Evolutionary conservation across 768 basidiomycete species (phyloP), one percentile per base, ranked within the genome.

Genomic region (Megacollybia marginata): DNA sequence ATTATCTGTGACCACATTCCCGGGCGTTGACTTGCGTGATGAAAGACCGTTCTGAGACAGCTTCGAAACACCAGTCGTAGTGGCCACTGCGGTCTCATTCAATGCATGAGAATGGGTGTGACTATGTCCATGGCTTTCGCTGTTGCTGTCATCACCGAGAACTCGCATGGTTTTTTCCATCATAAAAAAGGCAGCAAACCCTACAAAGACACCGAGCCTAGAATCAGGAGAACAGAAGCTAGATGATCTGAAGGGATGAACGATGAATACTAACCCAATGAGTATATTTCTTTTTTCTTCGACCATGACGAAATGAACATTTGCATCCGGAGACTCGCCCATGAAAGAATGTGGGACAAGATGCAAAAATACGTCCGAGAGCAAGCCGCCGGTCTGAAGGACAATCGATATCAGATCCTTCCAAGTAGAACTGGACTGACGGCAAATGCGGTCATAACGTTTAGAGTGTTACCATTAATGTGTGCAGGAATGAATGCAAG

Each of bases 391-490:
- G 9, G 91, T 93, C 79, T 90, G 57, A 44, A 52, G 57, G 45
- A 35, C 40, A 58, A 47, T 57, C 56, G 44, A 48, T 34, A 57
- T 54, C 46, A 58, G 48, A 49, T 48, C 33, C 12, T 36, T 55
- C 52, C 42, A 51, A 52, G 54, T 44, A 50, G 28, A 33, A 35
- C 47, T 44, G 33, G 46, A 63, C 85, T 64, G 63, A 89, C 88
- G 52, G 92, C 92, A 63, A 93, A 93, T 6, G 92, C 88, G 33
- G 91, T 93, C 91, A 93, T 93, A 11, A 88, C 92, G 59, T 93
- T 93, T 51, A 94, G 75, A 42, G 90, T 92, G 63, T 89, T 74
- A 13, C 77, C 74, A 65, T 85, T 83, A 60, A 95, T 91, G 63
- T 92, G 75, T 48, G 88, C 86, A 28, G 92, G 92, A 57, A 95